Evolutionary conservation across 208 protist genomes (phyloP).

Genomic region (Trypanosoma vivax): DNA sequence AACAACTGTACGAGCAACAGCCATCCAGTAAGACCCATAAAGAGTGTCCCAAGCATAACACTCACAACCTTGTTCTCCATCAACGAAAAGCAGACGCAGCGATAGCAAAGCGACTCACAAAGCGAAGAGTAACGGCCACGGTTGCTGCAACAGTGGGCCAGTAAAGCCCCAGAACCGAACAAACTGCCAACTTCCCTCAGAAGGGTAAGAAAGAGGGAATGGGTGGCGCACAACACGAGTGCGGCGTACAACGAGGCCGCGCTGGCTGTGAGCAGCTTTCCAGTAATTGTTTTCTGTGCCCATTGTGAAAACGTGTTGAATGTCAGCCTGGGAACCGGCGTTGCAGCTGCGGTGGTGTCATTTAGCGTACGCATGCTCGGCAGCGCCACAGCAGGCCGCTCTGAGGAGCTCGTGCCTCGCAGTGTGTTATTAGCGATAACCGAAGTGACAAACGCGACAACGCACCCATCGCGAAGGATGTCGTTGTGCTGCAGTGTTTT

Average conservation of each 20-base stretch:
- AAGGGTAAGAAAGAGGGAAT: background rate
- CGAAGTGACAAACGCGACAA: slow-evolving; percentile 15
- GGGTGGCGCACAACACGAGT: background rate
- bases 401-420: no score
- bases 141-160: no score
- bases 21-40: slow-evolving; percentile 1
- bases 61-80: background rate
- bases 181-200: background rate
- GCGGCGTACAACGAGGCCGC: slow-evolving; percentile 7
- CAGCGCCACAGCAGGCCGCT: no score
- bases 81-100: background rate
- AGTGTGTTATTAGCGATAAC: slow-evolving; percentile 14
- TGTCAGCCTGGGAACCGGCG: no score
- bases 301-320: background rate
- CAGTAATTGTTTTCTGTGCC: background rate
- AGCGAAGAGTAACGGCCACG: background rate
- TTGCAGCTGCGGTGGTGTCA: no score
- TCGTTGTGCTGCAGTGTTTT: slow-evolving; percentile 29
- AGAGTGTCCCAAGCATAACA: slow-evolving; percentile 4
- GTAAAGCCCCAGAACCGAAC: no score
- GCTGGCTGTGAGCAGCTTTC: background rate
- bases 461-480: slow-evolving; percentile 26
- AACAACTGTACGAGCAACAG: slow-evolving; percentile 5
- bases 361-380: no score
- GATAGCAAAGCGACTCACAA: background rate